Percentiles rank a stretch among this genome's conserved stretches.
Conservation (phyloP, 1,139 yeast genomes). For the Geotrichum macrosporum region DNA sequence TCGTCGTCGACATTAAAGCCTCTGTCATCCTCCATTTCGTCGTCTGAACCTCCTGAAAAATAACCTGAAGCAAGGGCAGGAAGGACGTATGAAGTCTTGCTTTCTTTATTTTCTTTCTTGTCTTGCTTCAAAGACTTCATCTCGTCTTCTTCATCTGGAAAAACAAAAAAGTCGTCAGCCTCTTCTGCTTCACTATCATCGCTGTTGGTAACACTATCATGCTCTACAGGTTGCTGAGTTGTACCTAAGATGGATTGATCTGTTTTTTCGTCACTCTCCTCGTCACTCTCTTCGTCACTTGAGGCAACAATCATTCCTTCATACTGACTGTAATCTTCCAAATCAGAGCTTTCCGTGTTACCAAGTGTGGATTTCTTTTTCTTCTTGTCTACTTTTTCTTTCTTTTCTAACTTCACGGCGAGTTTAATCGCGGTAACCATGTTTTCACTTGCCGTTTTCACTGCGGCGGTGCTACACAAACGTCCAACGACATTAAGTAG, state of each 20-base stretch:
- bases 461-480: slow-evolving; percentile 53
- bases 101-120: slow-evolving; percentile 34
- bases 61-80: slow-evolving; percentile 78
- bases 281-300: too few species aligned
- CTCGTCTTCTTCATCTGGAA: slow-evolving; percentile 20
- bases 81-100: slow-evolving; percentile 41
- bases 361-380: slow-evolving; percentile 37
- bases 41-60: slow-evolving; percentile 69
- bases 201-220: slow-evolving; percentile 34
- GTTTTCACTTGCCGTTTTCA: slow-evolving; percentile 46
- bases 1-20: slow-evolving; percentile 52
- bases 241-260: slow-evolving; percentile 36
- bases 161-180: slow-evolving; percentile 21
- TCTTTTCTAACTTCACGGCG: slow-evolving; percentile 50
- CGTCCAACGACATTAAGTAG: slow-evolving; percentile 44
- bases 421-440: slow-evolving; percentile 57
- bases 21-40: slow-evolving; percentile 42
- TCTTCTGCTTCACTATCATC: slow-evolving; percentile 22
- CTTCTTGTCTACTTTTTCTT: slow-evolving; percentile 35
- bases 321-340: slow-evolving; percentile 22
- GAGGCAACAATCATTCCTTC: slow-evolving; percentile 21
- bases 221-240: slow-evolving; percentile 6
- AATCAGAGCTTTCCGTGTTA: slow-evolving; percentile 23
- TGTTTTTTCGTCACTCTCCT: slow-evolving; percentile 21
- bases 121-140: slow-evolving; percentile 16